A percentile compares a stretch with the other conserved stretches of the same genome.
phyloP scores from a whole-genome alignment of 495 filamentous ascomycete species.

The Corynascus novoguineensis region DNA sequence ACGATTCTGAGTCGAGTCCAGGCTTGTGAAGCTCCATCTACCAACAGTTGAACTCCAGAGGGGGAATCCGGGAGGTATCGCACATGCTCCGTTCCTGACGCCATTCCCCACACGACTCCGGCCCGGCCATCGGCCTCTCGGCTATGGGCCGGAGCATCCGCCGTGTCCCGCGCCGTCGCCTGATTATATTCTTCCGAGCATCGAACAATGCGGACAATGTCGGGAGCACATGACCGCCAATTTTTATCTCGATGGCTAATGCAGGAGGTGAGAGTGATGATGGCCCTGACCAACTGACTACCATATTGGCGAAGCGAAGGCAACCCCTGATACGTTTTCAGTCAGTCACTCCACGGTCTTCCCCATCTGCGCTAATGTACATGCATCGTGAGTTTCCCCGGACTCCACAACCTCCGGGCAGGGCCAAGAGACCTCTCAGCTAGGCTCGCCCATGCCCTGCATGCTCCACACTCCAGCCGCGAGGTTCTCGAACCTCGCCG shows the following conservation, averaged over 20 bases:
- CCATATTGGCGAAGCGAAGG: too few relatives aligned
- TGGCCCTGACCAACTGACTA: not conserved
- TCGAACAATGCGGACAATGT: conserved; percentile 10
- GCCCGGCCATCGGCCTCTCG: conserved; percentile 13
- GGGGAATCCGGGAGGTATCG: not conserved
- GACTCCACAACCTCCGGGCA: conserved; percentile 3
- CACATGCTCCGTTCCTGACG: conserved; percentile 11
- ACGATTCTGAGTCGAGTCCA: not conserved
- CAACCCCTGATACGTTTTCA: too few relatives aligned
- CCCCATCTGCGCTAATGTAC: not conserved
- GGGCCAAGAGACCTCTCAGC: conserved; percentile 8
- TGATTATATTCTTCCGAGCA: conserved; percentile 10
- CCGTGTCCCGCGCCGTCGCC: not conserved
- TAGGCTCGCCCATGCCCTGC: not conserved
- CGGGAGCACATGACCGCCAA: conserved; percentile 7
- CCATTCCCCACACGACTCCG: conserved; percentile 5
- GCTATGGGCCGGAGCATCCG: not conserved
- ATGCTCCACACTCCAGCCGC: conserved; percentile 1
- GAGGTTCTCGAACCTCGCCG: conserved; percentile 12
- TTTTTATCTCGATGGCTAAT: not conserved
- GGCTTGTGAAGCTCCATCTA: conserved; percentile 5
- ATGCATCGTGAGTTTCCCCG: conserved; percentile 12
- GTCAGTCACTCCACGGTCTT: too few relatives aligned
- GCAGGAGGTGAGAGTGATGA: not conserved
- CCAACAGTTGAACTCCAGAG: not conserved